Evolutionary conservation across 768 basidiomycete species (phyloP), one percentile per base, ranked within the genome.

Genomic region (Boletales sp.): DNA sequence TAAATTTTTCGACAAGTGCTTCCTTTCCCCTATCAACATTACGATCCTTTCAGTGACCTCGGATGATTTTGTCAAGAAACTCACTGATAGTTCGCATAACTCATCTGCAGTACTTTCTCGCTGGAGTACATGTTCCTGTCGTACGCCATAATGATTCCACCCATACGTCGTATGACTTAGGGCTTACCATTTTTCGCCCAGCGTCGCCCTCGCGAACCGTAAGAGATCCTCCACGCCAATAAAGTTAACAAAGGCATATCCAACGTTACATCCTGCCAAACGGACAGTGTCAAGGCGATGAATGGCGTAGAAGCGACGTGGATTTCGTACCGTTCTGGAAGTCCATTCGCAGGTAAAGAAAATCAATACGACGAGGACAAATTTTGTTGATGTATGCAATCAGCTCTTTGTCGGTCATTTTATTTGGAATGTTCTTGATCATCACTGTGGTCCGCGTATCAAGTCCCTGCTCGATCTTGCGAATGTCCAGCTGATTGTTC

Each of bases 381-480:
- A 89, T 87, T 53, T 80, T 77, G 44, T 70, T 76, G 53, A 89
- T 89, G 59, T 81, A 91, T 35, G 69, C 67, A 51, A 83, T 73
- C 58, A 90, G 63, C 55, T 90, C 86, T 60, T 73, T 77, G 67
- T 90, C 86, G 53, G 75, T 85, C 87, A 90, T 89, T 68, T 93
- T 92, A 70, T 94, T 94, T 3, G 92, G 92, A 40, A 94, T 89
- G 61, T 94, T 94, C 71, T 93, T 91, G 54, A 90, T 82, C 87
- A 90, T 91, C 42, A 91, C 83, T 27, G 90, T 91, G 31, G 89
- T 90, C 30, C 90, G 76, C 32, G 84, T 90, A 58, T 92, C 90
- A 51, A 75, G 67, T 5, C 92, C 92, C 29, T 77, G 78, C 65
- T 87, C 87, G 58, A 94, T 93, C 50, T 76, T 76, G 38, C 72